Evolutionary conservation across 2,329 filamentous ascomycete species (phyloP).

Genomic region (Neofusicoccum sp.): DNA sequence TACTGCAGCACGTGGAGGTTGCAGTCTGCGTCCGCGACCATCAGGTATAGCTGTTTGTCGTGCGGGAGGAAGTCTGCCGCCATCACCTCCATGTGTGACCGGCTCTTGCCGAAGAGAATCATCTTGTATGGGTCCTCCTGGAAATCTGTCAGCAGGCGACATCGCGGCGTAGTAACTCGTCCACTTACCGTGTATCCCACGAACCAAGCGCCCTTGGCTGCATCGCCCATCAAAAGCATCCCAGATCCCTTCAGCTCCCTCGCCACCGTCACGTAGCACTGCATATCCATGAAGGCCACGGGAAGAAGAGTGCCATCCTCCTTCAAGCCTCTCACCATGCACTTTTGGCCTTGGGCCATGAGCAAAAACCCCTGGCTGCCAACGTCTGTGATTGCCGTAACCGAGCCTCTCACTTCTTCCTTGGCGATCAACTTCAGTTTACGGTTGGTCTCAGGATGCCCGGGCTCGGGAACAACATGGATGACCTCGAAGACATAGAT

Average conservation of each 20-base stretch:
- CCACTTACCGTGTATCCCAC: conserved; percentile 74
- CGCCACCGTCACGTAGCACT: conserved; percentile 83
- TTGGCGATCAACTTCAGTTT: conserved; percentile 82
- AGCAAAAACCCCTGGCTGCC: conserved; percentile 86
- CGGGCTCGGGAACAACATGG: conserved; percentile 85
- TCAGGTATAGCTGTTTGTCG: conserved; percentile 75
- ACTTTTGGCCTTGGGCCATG: conserved; percentile 92
- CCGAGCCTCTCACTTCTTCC: conserved; percentile 88
- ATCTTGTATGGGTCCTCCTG: conserved; percentile 93
- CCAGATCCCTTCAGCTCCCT: conserved; percentile 82
- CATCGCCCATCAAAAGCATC: conserved; percentile 83
- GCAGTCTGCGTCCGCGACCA: conserved; percentile 79
- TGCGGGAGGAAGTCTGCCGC: conserved; percentile 86
- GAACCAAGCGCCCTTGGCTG: conserved; percentile 93
- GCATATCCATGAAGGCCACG: conserved; percentile 97
- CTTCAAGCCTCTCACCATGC: conserved; percentile 92
- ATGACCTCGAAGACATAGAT: conserved; percentile 92
- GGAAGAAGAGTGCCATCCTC: conserved; percentile 91
- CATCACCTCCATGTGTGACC: conserved; percentile 73
- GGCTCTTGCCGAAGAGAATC: conserved; percentile 85
- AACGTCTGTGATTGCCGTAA: conserved; percentile 81
- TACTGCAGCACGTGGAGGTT: conserved; percentile 89
- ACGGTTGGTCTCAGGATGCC: conserved; percentile 78
- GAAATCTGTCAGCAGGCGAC: conserved; percentile 14
- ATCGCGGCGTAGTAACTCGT: not conserved